A percentile compares a stretch with the other conserved stretches of the same genome.
phyloP scores from a whole-genome alignment of 192 early-diverging fungal genomes.

The Cetraspora pellucida region DNA sequence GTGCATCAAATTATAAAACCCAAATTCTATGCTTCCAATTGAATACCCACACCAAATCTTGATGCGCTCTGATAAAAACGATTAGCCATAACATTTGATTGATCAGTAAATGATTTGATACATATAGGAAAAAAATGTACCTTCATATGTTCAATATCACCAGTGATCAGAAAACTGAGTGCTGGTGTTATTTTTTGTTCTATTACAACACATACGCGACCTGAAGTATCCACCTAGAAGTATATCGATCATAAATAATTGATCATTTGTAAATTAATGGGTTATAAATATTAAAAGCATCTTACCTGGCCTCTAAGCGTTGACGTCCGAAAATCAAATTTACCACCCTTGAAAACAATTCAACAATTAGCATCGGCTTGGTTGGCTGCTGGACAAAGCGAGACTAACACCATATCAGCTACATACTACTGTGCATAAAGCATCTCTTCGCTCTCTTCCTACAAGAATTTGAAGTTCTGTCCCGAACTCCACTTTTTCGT shows the following conservation, averaged over 20 bases:
- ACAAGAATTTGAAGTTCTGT: constrained; percentile 85
- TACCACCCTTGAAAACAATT: constrained; percentile 70
- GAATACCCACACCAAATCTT: constrained; percentile 27
- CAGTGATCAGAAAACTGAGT: constrained; percentile 85
- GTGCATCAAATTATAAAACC: no score
- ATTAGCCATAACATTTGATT: background rate
- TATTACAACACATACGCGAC: constrained; percentile 82
- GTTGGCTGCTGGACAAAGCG: constrained; percentile 28
- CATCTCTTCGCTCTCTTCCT: constrained; percentile 77
- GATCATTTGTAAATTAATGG: background rate
- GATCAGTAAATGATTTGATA: background rate
- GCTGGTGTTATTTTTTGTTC: constrained; percentile 97
- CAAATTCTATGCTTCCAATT: constrained; percentile 30
- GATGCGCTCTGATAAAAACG: constrained; percentile 3
- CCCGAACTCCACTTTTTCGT: constrained; percentile 91
- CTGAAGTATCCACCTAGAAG: constrained; percentile 74
- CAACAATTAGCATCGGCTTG: constrained; percentile 28
- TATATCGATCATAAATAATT: background rate
- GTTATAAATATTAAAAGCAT: background rate
- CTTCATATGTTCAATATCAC: constrained; percentile 97
- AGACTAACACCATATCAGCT: constrained; percentile 33
- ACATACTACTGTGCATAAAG: constrained; percentile 76
- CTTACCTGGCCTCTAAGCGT: constrained; percentile 83
- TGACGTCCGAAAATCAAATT: constrained; percentile 92
- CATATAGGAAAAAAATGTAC: constrained; percentile 37